Evolutionary conservation across 257 asterid species (phyloP).

Genomic region (Scutellaria baicalensis): DNA sequence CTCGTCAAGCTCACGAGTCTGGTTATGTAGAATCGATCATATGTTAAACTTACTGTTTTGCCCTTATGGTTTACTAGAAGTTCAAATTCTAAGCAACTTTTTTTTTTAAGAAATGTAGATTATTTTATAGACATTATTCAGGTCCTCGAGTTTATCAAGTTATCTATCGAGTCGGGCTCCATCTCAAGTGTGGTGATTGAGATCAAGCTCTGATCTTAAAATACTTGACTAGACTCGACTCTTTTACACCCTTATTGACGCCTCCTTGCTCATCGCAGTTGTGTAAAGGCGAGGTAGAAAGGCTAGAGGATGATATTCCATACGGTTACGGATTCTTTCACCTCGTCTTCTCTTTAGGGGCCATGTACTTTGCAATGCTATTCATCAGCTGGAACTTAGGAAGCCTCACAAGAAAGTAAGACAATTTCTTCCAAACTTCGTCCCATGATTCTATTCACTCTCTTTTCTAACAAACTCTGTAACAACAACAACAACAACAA

Average conservation of each 20-base stretch:
- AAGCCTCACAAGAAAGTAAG: conserved; percentile 67
- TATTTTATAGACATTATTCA: no score
- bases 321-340: conserved; percentile 87
- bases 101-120: no score
- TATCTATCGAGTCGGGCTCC: no score
- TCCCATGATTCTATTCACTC: neutral
- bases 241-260: neutral
- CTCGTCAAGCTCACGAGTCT: no score
- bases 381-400: conserved; percentile 91
- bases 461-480: neutral
- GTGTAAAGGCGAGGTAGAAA: conserved; percentile 34
- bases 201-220: no score
- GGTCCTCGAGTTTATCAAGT: no score
- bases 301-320: conserved; percentile 61
- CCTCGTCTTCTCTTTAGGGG: conserved; percentile 75
- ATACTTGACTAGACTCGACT: no score
- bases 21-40: no score
- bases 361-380: conserved; percentile 93
- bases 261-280: conserved; percentile 34
- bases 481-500: neutral
- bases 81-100: no score
- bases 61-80: no score
- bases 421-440: neutral
- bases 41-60: no score
- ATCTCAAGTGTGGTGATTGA: no score